Evolutionary conservation across 208 protist genomes (phyloP).

Genomic region (Novymonas esmeraldas): DNA sequence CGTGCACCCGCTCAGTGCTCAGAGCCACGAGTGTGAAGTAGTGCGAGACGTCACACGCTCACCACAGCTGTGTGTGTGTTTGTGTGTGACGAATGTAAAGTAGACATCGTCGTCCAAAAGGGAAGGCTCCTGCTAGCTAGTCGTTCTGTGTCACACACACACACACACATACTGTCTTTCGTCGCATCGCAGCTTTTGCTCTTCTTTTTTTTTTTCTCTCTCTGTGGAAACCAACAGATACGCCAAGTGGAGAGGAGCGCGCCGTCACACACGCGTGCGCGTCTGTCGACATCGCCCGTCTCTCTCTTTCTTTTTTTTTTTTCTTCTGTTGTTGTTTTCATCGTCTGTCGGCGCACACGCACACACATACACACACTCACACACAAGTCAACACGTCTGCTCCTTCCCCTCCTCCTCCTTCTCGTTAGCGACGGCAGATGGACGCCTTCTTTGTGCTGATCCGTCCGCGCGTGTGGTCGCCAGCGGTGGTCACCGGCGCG

Average conservation of each 20-base stretch:
- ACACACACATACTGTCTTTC: no score
- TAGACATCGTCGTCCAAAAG: no score
- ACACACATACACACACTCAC: neutral
- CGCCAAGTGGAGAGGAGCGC: neutral
- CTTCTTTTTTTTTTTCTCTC: neutral
- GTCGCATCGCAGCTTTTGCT: neutral
- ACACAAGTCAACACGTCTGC: neutral
- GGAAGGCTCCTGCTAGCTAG: no score
- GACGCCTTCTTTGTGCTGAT: slow-evolving; percentile 13
- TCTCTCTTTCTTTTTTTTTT: neutral
- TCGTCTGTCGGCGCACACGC: no score
- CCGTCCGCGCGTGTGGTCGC: slow-evolving; percentile 11
- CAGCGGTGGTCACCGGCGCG: neutral
- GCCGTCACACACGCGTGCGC: neutral
- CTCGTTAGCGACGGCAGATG: neutral
- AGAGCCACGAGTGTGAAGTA: no score
- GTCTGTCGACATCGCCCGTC: no score
- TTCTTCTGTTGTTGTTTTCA: neutral
- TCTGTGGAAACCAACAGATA: neutral
- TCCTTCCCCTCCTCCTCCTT: neutral
- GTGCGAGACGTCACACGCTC: no score
- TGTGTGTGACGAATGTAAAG: neutral
- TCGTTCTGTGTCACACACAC: no score
- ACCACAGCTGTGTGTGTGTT: neutral
- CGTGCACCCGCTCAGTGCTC: no score